phyloP scores from a whole-genome alignment of 2,329 filamentous ascomycete genomes.

The Emergomyces orientalis region DNA sequence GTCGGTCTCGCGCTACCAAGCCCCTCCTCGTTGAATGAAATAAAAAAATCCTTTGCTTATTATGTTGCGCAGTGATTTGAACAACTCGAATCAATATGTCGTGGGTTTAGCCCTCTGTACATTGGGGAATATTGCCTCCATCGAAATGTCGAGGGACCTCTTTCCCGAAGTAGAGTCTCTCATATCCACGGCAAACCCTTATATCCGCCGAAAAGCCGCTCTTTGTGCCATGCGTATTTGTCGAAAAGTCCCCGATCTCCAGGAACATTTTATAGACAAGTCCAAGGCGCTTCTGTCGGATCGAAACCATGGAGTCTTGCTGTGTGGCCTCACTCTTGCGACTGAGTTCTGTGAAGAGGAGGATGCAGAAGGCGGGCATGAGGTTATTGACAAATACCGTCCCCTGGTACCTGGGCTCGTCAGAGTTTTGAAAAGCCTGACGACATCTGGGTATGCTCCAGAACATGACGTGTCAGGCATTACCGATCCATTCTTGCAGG shows the following conservation, averaged over 20 bases:
- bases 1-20: constrained; percentile 43
- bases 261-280: constrained; percentile 96
- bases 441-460: constrained; percentile 90
- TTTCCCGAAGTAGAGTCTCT: constrained; percentile 93
- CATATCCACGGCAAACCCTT: constrained; percentile 90
- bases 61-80: constrained; percentile 60
- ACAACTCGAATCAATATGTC: constrained; percentile 96
- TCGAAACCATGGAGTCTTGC: constrained; percentile 86
- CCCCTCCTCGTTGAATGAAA: background rate
- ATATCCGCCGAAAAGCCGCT: constrained; percentile 92
- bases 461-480: constrained; percentile 98
- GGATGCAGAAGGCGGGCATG: constrained; percentile 82
- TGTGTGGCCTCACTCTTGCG: constrained; percentile 85
- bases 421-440: constrained; percentile 81
- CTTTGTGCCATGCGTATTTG: constrained; percentile 99
- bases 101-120: constrained; percentile 94
- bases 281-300: constrained; percentile 80
- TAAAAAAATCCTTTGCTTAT: background rate
- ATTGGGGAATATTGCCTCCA: constrained; percentile 90
- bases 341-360: constrained; percentile 91
- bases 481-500: constrained; percentile 93
- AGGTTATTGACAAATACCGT: constrained; percentile 84
- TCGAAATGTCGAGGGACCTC: constrained; percentile 96
- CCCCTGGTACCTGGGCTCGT: constrained; percentile 77
- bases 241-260: constrained; percentile 90